Evolutionary conservation across 2,329 filamentous ascomycete genomes (phyloP).

Genomic region (Plenodomus tracheiphilus): DNA sequence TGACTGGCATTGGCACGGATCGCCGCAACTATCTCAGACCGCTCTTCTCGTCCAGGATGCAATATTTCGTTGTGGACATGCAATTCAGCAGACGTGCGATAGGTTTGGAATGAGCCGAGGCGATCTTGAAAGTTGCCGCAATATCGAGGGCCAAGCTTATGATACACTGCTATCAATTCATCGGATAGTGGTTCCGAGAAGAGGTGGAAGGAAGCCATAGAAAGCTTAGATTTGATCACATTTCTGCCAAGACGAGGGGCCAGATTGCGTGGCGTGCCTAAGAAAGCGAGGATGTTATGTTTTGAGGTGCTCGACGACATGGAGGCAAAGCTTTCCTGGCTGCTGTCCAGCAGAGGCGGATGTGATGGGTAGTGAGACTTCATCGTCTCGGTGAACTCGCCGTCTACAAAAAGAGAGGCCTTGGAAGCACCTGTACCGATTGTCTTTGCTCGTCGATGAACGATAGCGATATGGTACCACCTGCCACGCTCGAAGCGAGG

Average conservation of each 20-base stretch:
- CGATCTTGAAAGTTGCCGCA: constrained; percentile 97
- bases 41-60: constrained; percentile 85
- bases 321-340: constrained; percentile 70
- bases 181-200: constrained; percentile 88
- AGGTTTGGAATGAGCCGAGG: constrained; percentile 93
- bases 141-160: constrained; percentile 86
- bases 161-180: constrained; percentile 88
- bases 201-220: constrained; percentile 84
- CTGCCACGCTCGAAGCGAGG: constrained; percentile 71
- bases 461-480: constrained; percentile 94
- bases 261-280: constrained; percentile 89
- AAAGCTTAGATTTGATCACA: constrained; percentile 79
- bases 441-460: constrained; percentile 74
- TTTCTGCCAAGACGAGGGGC: constrained; percentile 75
- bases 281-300: constrained; percentile 82
- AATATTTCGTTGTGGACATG: constrained; percentile 90
- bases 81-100: constrained; percentile 86
- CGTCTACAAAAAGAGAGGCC: constrained; percentile 87
- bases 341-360: constrained; percentile 66
- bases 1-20: constrained; percentile 83
- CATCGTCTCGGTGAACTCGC: constrained; percentile 89
- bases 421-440: constrained; percentile 72
- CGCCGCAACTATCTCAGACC: constrained; percentile 86
- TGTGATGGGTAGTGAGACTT: constrained; percentile 84
- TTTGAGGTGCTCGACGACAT: constrained; percentile 62